Evolutionary conservation across 1,284 basidiomycete species (phyloP).

Genomic region (Leccinum variabile): DNA sequence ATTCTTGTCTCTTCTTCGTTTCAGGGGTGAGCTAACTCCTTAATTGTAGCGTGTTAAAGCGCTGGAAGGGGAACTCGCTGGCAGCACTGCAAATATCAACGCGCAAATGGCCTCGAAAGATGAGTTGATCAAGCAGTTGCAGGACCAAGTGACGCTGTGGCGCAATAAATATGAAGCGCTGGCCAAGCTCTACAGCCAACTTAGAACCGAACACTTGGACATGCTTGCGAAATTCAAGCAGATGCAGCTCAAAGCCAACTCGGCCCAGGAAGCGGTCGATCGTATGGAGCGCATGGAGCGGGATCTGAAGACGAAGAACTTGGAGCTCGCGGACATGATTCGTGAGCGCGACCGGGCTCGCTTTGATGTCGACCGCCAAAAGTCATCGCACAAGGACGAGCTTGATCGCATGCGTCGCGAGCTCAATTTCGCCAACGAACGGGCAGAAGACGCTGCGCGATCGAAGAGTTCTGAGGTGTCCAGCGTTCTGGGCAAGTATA

Average conservation of each 20-base stretch:
- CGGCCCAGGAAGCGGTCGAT: conserved; percentile 98
- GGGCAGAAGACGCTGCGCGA: conserved; percentile 90
- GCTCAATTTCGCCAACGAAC: conserved; percentile 95
- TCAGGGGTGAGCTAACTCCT: conserved; percentile 13
- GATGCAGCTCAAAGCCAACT: conserved; percentile 97
- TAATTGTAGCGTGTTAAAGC: conserved; percentile 84
- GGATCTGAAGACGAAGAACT: conserved; percentile 96
- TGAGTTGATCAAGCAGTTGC: conserved; percentile 92
- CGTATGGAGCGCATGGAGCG: conserved; percentile 99
- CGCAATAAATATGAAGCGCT: conserved; percentile 99
- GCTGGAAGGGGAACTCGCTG: conserved; percentile 87
- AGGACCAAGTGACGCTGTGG: conserved; percentile 97
- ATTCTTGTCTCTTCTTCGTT: neutral
- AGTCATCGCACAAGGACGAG: conserved; percentile 94
- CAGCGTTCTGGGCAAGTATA: conserved; percentile 87
- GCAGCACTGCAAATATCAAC: conserved; percentile 78
- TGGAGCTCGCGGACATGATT: conserved; percentile 99
- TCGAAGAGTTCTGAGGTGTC: conserved; percentile 95
- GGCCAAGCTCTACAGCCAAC: conserved; percentile 97
- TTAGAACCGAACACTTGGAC: conserved; percentile 96
- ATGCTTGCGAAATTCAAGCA: conserved; percentile 98
- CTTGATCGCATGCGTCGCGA: conserved; percentile 92
- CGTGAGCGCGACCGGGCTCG: conserved; percentile 94
- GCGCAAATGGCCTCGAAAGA: conserved; percentile 93
- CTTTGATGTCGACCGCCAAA: conserved; percentile 95